These are phyloP conservation scores for Xylaria flabelliformis DNA, from an alignment of 495 filamentous ascomycete genomes.

Conservation along the genomic window DNA sequence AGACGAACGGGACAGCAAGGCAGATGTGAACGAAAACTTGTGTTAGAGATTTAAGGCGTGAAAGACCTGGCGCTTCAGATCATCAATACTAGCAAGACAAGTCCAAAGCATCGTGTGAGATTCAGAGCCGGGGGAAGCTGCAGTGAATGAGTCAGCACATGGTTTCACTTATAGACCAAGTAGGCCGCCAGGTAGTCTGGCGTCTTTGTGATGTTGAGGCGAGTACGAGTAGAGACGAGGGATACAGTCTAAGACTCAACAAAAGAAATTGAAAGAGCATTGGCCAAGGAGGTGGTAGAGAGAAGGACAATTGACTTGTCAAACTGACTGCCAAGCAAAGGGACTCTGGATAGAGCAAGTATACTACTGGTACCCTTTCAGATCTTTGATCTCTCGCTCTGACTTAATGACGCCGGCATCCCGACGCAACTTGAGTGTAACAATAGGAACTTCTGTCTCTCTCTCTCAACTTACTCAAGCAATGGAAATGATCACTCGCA, in stretches of 20 bases:
- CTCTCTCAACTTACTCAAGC: constrained; percentile 8
- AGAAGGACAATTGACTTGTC: constrained; percentile 13
- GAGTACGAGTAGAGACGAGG: not conserved
- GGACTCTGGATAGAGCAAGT: not conserved
- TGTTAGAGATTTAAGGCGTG: constrained; percentile 36
- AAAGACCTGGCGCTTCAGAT: constrained; percentile 39
- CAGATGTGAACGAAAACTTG: constrained; percentile 23
- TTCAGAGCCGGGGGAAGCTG: constrained; percentile 32
- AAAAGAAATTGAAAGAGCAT: not conserved
- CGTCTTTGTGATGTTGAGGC: not conserved
- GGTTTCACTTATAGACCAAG: constrained; percentile 8
- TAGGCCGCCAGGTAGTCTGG: not conserved
- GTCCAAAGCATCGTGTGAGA: constrained; percentile 35
- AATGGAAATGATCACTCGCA: constrained; percentile 16
- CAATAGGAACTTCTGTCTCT: not conserved
- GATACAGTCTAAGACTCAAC: not conserved
- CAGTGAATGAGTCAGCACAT: constrained; percentile 25
- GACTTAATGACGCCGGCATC: not conserved
- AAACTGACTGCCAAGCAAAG: not conserved
- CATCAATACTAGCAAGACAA: constrained; percentile 31
- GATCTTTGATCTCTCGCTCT: not conserved
- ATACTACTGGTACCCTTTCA: not conserved
- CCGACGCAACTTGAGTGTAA: not conserved
- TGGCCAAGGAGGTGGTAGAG: not conserved
- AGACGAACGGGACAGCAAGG: not conserved